Base-by-base conservation (phyloP, 2,329 filamentous ascomycete species). In the Fusarium udum region DNA sequence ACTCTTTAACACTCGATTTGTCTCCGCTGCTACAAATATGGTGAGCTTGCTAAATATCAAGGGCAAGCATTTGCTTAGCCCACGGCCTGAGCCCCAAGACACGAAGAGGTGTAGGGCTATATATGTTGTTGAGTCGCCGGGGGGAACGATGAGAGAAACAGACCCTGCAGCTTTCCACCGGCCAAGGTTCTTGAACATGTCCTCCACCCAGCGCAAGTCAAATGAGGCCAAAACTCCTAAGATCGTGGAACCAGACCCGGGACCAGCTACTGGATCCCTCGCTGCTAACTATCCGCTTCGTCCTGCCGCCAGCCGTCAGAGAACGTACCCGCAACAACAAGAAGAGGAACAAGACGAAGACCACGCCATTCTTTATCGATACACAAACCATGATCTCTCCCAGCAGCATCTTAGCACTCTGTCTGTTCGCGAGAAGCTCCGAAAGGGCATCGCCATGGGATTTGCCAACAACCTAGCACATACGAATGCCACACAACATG, bases 401-500 rank as follows among this genome's bases (percentile, higher is more conserved):
- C 48, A 71, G 37, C 63, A 73, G 10, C 56, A 69, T n/a, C 65
- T 72, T 32, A 52, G 48, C 37, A 62, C 51, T 7, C 64, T 76
- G 7, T 69, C 66, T 15, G 52, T 71, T 16, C 42, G 60, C 11
- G 75, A 75, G 31, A 76, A 74, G 34, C 60, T 76, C n/a, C 61
- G 45, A 37, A 75, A 74, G 51, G 75, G 75, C 11, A 64, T 77
- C 59, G 60, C 68, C 18, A 70, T 64, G 60, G 49, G 71, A n/a
- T 69, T 77, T 20, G 71, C 67, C 42, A 72, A 61, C 22, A 57
- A 43, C 11, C 24, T 61, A 26, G 45, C 59, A 20, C 37, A 59
- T n/a, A 56, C 31, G n/a, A 64, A 56, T 12, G 31, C 49, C 18
- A 37, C 59, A 4, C 31, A 18, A 8, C 45, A 48, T 24, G 60